Percentiles rank a stretch among this genome's conserved stretches.
Evolutionary conservation across 2,329 filamentous ascomycete species (phyloP).

Genomic region (Neoarthrinium moseri): DNA sequence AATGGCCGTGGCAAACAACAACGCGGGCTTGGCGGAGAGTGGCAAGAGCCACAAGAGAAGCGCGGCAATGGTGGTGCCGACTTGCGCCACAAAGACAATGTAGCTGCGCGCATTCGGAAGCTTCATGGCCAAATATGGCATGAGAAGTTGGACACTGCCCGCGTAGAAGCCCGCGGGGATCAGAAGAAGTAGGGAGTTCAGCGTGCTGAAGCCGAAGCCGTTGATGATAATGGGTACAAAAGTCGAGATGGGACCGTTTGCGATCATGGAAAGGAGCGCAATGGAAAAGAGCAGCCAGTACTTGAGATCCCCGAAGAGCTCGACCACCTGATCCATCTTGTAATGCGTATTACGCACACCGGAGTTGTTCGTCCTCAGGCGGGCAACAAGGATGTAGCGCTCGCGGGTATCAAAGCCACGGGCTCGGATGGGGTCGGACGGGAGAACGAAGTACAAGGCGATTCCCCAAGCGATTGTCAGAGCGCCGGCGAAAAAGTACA

Average conservation of each 20-base stretch:
- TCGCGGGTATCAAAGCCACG: constrained; percentile 24
- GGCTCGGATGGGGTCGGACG: constrained; percentile 38
- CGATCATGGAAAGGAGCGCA: constrained; percentile 38
- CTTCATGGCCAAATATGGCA: constrained; percentile 38
- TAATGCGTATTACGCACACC: constrained; percentile 40
- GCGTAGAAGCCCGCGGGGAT: constrained; percentile 36
- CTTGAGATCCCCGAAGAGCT: constrained; percentile 30
- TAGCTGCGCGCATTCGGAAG: constrained; percentile 32
- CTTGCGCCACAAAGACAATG: constrained; percentile 37
- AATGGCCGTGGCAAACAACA: constrained; percentile 49
- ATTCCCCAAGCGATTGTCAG: constrained; percentile 40
- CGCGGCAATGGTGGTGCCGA: constrained; percentile 38
- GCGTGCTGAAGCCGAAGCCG: constrained; percentile 39
- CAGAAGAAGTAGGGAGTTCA: constrained; percentile 40
- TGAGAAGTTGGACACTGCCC: constrained; percentile 30
- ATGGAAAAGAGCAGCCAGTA: constrained; percentile 40
- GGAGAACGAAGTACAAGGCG: constrained; percentile 35
- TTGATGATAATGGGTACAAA: constrained; percentile 45
- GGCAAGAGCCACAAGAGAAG: constrained; percentile 44
- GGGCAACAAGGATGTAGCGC: constrained; percentile 24
- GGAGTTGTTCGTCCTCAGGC: constrained; percentile 32
- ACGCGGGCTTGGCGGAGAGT: constrained; percentile 35
- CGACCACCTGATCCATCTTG: constrained; percentile 40
- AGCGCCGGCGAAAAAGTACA: constrained; percentile 39
- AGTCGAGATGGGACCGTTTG: constrained; percentile 42